phyloP scores from a whole-genome alignment of 1,284 basidiomycete genomes.

The Malassezia nana region DNA sequence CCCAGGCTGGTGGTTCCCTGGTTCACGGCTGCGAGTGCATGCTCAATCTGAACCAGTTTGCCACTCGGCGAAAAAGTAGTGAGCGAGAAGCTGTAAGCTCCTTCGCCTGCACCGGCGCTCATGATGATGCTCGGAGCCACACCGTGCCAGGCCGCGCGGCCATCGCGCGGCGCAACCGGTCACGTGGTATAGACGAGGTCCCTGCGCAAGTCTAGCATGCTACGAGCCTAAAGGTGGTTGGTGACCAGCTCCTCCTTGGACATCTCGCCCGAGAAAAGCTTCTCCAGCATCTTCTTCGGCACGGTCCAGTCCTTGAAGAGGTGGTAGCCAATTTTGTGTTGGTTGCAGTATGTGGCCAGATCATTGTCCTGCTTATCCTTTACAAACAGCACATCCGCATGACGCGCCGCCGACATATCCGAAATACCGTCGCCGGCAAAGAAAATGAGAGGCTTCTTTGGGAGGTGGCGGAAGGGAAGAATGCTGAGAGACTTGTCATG shows the following conservation, averaged over 20 bases:
- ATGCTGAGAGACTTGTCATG: slow-evolving; percentile 47
- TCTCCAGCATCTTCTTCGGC: slow-evolving; percentile 37
- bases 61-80: slow-evolving; percentile 98
- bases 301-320: slow-evolving; percentile 46
- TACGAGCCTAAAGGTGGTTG: neutral
- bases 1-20: slow-evolving; percentile 86
- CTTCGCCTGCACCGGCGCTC: slow-evolving; percentile 43
- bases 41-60: slow-evolving; percentile 82
- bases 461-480: slow-evolving; percentile 41
- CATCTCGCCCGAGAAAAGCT: slow-evolving; percentile 13
- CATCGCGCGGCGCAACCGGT: neutral
- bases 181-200: neutral
- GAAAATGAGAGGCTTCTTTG: slow-evolving; percentile 42
- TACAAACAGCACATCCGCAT: slow-evolving; percentile 47
- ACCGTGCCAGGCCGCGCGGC: slow-evolving; percentile 13
- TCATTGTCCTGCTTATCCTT: slow-evolving; percentile 49
- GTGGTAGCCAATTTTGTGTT: slow-evolving; percentile 40
- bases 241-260: slow-evolving; percentile 6
- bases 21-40: slow-evolving; percentile 84
- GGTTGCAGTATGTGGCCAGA: slow-evolving; percentile 41
- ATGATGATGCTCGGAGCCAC: slow-evolving; percentile 18
- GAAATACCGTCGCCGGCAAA: slow-evolving; percentile 48
- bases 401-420: slow-evolving; percentile 47
- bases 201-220: neutral
- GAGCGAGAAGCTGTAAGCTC: slow-evolving; percentile 72